A percentile compares a stretch with the other conserved stretches of the same genome.
Evolutionary conservation across 2,329 filamentous ascomycete species (phyloP).

Genomic region (Botrytis porri): DNA sequence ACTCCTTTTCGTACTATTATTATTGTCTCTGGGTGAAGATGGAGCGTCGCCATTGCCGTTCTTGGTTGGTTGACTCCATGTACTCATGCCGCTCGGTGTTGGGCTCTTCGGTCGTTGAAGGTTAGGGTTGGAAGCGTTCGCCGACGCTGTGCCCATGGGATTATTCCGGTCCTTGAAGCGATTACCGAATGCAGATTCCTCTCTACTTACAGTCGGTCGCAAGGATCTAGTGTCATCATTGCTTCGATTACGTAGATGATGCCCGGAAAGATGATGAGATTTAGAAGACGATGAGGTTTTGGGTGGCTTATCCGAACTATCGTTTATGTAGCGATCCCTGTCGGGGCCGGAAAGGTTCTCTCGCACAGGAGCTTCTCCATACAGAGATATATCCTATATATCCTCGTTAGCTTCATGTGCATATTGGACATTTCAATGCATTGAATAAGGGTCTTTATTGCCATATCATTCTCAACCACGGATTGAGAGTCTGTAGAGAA

Average conservation of each 20-base stretch:
- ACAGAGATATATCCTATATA: constrained; percentile 68
- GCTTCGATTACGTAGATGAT: constrained; percentile 68
- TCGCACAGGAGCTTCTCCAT: constrained; percentile 74
- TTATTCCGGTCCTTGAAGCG: constrained; percentile 48
- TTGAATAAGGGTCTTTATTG: constrained; percentile 16
- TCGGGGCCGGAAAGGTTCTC: constrained; percentile 67
- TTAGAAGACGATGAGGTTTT: constrained; percentile 63
- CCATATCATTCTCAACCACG: constrained; percentile 17
- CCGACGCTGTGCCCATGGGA: constrained; percentile 33
- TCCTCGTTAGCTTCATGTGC: constrained; percentile 14
- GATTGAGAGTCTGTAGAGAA: constrained; percentile 16
- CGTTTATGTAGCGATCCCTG: constrained; percentile 59
- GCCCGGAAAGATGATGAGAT: constrained; percentile 59
- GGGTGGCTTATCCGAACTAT: constrained; percentile 48
- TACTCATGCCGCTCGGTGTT: constrained; percentile 70
- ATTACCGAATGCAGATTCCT: constrained; percentile 61
- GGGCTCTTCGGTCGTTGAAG: constrained; percentile 72
- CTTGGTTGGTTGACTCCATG: constrained; percentile 42
- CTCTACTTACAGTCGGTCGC: constrained; percentile 71
- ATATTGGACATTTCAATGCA: constrained; percentile 16
- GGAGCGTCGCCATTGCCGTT: constrained; percentile 47
- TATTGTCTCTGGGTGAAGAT: constrained; percentile 40
- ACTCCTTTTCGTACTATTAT: constrained; percentile 30
- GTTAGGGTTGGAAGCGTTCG: constrained; percentile 33
- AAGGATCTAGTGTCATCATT: constrained; percentile 63